Base-by-base conservation (phyloP, 1,284 basidiomycete species). In the Leccinum fuscescens region DNA sequence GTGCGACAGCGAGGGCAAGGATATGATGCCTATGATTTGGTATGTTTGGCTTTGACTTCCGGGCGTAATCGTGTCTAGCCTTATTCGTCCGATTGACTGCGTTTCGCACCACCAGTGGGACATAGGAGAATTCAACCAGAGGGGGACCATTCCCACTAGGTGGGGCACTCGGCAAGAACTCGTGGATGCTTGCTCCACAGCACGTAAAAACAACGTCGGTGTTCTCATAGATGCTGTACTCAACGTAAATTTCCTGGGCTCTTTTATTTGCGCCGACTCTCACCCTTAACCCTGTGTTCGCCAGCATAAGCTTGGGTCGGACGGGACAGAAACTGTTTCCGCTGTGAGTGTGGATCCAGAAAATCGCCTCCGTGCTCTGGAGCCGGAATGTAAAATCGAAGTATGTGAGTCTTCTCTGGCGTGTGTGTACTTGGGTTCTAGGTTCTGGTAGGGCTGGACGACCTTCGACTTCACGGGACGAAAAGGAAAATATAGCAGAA, bases 81-180 rank as follows among this genome's bases (percentile, higher is more conserved):
- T 58, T 49, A 46, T 55, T n/a, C 29, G 12, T 42, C 42, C 42
- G 51, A 24, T 44, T 31, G 15, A 29, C 24, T 57, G 27, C 53
- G 35, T 54, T 22, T 15, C 42, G 11, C 17, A 7, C n/a, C 3
- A 46, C 27, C 61, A 93, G 84, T 94, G 91, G 90, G 93, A 95
- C 72, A 77, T 98, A 9, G 96, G 96, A 53, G 95, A 98, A 78
- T 98, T 97, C 66, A 77, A 93, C 56, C 90, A 93, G 73, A 96
- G 94, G 73, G 91, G 90, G 11, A 78, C 83, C n/a, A 76, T 85
- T 55, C 74, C 80, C 8, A 98, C 95, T n/a, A 85, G 95, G 64
- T 98, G 94, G 93, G 96, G 96, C 17, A 90, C 89, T 12, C 90
- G 89, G 66, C 85, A 93, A 51, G 88, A 98, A 67, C 83, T 96